Evolutionary conservation across 1,284 basidiomycete genomes (phyloP).

Genomic region (Erythrobasidium hasegawianum): DNA sequence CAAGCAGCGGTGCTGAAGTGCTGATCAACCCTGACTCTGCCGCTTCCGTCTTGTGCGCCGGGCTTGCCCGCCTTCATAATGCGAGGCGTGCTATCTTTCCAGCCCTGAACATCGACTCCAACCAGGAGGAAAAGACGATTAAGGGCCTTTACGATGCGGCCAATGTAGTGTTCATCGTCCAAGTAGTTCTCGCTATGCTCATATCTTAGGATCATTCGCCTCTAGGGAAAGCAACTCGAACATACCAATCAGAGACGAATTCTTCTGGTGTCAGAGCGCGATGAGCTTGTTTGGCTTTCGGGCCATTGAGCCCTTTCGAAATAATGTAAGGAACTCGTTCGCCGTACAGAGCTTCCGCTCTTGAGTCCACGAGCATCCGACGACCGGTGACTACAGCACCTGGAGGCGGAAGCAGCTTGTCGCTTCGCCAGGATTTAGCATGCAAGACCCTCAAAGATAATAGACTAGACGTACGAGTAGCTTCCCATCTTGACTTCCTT

Average conservation of each 20-base stretch:
- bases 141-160: slow-evolving; percentile 78
- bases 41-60: slow-evolving; percentile 16
- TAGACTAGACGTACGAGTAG: slow-evolving; percentile 61
- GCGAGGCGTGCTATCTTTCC: slow-evolving; percentile 88
- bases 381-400: slow-evolving; percentile 82
- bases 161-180: slow-evolving; percentile 88
- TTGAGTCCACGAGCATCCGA: slow-evolving; percentile 68
- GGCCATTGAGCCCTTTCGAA: slow-evolving; percentile 54
- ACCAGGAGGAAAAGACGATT: slow-evolving; percentile 86
- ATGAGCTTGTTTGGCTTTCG: slow-evolving; percentile 64
- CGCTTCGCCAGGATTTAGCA: slow-evolving; percentile 52
- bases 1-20: slow-evolving; percentile 39
- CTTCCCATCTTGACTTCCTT: slow-evolving; percentile 90
- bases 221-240: not conserved
- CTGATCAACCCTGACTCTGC: slow-evolving; percentile 15
- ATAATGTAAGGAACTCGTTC: slow-evolving; percentile 93
- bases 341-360: slow-evolving; percentile 82
- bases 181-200: slow-evolving; percentile 65
- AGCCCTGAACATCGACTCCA: slow-evolving; percentile 79
- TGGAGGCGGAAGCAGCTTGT: slow-evolving; percentile 79
- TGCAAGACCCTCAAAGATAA: not conserved
- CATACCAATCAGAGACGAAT: slow-evolving; percentile 66
- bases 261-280: slow-evolving; percentile 75
- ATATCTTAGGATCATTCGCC: slow-evolving; percentile 41
- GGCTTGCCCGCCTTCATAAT: slow-evolving; percentile 36